These are phyloP conservation scores for Fusarium lyarnte DNA, from an alignment of 2,329 filamentous ascomycete genomes.

Conservation along the genomic window DNA sequence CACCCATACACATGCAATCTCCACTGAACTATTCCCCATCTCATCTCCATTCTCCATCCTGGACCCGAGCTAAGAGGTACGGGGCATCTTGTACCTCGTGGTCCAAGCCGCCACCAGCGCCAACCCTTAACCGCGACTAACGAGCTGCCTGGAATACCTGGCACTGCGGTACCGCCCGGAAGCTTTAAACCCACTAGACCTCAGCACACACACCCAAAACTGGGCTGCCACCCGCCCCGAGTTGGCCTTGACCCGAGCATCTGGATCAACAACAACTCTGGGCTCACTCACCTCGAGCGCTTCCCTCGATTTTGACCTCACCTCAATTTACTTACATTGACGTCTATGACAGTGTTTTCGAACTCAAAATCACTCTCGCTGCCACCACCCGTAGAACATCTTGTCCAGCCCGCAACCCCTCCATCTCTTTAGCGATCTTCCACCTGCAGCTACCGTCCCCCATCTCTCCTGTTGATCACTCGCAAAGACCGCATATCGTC, in stretches of 20 bases:
- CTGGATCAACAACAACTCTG: slow-evolving; percentile 39
- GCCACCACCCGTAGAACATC: slow-evolving; percentile 8
- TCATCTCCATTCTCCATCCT: slow-evolving; percentile 36
- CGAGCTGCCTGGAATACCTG: slow-evolving; percentile 24
- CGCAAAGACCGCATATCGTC: slow-evolving; percentile 33
- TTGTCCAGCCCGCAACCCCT: slow-evolving; percentile 1
- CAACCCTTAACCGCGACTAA: slow-evolving; percentile 32
- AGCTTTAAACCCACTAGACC: slow-evolving; percentile 17
- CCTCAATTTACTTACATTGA: slow-evolving; percentile 1
- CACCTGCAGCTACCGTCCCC: slow-evolving; percentile 20
- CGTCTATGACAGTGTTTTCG: neutral
- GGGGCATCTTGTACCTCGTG: slow-evolving; percentile 26
- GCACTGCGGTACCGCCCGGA: slow-evolving; percentile 15
- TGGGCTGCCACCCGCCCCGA: slow-evolving; percentile 41
- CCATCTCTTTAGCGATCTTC: slow-evolving; percentile 3
- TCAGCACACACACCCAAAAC: slow-evolving; percentile 32
- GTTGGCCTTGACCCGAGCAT: slow-evolving; percentile 42
- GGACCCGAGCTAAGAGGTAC: slow-evolving; percentile 31
- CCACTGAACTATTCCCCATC: slow-evolving; percentile 31
- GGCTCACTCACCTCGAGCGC: neutral
- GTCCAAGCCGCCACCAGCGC: slow-evolving; percentile 32
- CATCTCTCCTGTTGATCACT: slow-evolving; percentile 38
- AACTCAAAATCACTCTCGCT: slow-evolving; percentile 12
- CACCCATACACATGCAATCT: slow-evolving; percentile 34
- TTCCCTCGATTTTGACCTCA: slow-evolving; percentile 1